Evolutionary conservation across 768 basidiomycete genomes (phyloP).

Genomic region (Amanita exitialis): DNA sequence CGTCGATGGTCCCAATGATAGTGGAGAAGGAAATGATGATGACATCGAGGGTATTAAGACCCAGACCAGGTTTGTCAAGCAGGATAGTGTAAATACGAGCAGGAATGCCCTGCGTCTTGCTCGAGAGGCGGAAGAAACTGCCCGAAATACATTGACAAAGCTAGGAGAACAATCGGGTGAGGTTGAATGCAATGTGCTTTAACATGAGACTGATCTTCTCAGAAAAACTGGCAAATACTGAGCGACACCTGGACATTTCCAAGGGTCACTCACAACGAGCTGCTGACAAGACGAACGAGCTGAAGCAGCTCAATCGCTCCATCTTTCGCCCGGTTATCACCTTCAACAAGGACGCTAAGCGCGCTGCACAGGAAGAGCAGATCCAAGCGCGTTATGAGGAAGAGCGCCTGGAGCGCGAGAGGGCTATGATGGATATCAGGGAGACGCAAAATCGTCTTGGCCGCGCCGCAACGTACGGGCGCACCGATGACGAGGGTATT

Average conservation of each 20-base stretch:
- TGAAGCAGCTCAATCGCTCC: constrained; percentile 88
- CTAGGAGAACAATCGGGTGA: constrained; percentile 91
- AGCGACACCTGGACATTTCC: constrained; percentile 87
- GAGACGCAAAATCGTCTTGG: constrained; percentile 85
- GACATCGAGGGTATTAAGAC: constrained; percentile 94
- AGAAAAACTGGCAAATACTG: constrained; percentile 90
- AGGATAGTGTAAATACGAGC: constrained; percentile 83
- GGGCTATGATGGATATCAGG: constrained; percentile 75
- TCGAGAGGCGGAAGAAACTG: constrained; percentile 95
- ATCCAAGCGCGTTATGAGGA: constrained; percentile 80
- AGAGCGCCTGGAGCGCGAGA: constrained; percentile 76
- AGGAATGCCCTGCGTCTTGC: constrained; percentile 90
- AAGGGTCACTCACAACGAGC: constrained; percentile 82
- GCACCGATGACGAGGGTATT: constrained; percentile 34
- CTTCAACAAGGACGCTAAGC: constrained; percentile 90
- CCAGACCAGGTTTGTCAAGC: constrained; percentile 81
- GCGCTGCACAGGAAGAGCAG: constrained; percentile 77
- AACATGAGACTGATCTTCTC: not conserved
- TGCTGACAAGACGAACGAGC: constrained; percentile 88
- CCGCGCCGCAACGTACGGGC: constrained; percentile 55
- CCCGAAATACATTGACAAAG: constrained; percentile 68
- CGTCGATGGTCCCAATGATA: constrained; percentile 66
- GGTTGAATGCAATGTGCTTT: constrained; percentile 14
- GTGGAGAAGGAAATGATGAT: constrained; percentile 75
- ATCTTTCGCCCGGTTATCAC: constrained; percentile 91